Conservation (phyloP, 164 flowering plant genomes). For the Umbellularia californica region DNA sequence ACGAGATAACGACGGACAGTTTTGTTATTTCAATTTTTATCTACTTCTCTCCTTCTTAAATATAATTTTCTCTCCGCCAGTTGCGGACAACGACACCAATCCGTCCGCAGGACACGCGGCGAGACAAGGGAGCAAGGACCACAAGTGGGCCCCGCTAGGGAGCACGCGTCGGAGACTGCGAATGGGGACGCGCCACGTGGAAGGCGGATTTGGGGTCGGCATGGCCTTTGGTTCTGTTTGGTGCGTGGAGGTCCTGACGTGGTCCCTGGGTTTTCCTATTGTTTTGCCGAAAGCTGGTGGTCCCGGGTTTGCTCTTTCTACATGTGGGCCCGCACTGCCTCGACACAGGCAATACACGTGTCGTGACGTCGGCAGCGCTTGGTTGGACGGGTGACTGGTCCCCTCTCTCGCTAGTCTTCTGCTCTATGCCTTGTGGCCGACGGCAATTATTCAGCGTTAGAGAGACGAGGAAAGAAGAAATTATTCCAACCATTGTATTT, state of each 20-base stretch:
- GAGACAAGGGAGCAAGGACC: constrained; percentile 12
- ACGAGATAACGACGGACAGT: too few species aligned
- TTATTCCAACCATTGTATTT: too few species aligned
- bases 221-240: background rate
- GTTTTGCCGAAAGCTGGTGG: background rate
- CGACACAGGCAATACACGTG: background rate
- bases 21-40: too few species aligned
- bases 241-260: background rate
- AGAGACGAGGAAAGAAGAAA: too few species aligned
- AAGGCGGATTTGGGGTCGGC: background rate
- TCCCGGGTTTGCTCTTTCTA: background rate
- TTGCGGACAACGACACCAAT: constrained; percentile 6
- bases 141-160: constrained; percentile 6
- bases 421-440: background rate
- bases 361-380: background rate
- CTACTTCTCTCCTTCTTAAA: too few species aligned
- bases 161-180: constrained; percentile 4
- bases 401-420: background rate
- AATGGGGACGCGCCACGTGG: background rate
- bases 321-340: background rate
- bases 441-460: background rate
- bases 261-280: background rate
- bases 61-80: constrained; percentile 1
- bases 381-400: background rate
- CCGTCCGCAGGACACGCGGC: constrained; percentile 22